Base-by-base conservation (phyloP, 1,284 basidiomycete genomes). In the Ceratobasidium sp. region DNA sequence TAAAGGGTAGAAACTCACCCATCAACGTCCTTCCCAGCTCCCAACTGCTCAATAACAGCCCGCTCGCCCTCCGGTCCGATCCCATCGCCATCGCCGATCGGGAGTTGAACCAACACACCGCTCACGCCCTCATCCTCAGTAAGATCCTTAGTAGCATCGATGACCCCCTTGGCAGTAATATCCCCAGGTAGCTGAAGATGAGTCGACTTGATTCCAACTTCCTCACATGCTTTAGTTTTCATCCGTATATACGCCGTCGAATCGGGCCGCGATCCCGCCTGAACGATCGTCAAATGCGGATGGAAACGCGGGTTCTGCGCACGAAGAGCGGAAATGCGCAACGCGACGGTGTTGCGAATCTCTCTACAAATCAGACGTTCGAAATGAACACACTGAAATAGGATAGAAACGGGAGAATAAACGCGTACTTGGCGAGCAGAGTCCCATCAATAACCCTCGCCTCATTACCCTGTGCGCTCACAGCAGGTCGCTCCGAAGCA, bases 61-160 rank as follows among this genome's bases (percentile, higher is more conserved):
- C 97, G 92, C 83, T 99, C 97, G 41, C 91, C 96, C 36, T 94
- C 94, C 22, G 92, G 84, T 65, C 88, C 88, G 76, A 99, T 90
- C 79, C 97, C 93, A 53, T 92, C 88, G 79, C 97, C 93, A 56
- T 92, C 88, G 19, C 94, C 94, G 2, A 99, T 90, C 53, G 98
- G 98, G n/a, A 99, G 91, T 84, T 99, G 98, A 9, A 99, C 97
- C 65, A 99, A 89, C 72, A 99, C 91, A 64, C 97, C 98, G 80
- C 91, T 94, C 77, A 99, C 88, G 53, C 86, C 81, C 24, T 93
- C 90, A 80, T 99, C 94, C 73, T 89, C 88, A 83, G 99, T 99
- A 79, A 98, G 89, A 76, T 90, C 88, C 79, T 90, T 86, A 73
- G 99, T 96, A 64, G 90, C 84, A 27, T 89, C 86, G 76, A 97